phyloP scores from a whole-genome alignment of 139 green algal species.

The Picochlorum sp. region DNA sequence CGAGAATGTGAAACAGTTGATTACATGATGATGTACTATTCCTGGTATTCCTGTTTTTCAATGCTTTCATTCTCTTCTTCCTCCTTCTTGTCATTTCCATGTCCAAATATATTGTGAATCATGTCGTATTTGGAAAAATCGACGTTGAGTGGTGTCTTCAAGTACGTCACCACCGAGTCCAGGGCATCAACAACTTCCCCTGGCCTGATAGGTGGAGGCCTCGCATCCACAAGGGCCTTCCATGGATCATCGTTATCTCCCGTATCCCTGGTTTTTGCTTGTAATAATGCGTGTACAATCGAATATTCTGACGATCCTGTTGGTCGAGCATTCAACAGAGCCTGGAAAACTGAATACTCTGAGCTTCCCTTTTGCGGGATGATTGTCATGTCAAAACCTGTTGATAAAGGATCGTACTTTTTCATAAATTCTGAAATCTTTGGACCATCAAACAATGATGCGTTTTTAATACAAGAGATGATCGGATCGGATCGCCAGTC shows the following conservation, averaged over 20 bases:
- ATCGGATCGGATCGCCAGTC: neutral
- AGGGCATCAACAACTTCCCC: neutral
- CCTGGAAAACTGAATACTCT: too few species aligned
- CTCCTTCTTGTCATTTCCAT: neutral
- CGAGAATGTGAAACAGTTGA: too few species aligned
- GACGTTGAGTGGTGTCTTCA: too few species aligned
- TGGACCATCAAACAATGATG: neutral
- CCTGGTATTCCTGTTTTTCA: neutral
- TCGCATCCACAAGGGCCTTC: neutral
- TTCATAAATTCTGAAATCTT: neutral
- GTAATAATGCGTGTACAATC: neutral
- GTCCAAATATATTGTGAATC: constrained; percentile 4
- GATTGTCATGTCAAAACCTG: too few species aligned
- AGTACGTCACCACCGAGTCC: too few species aligned
- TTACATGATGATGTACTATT: too few species aligned
- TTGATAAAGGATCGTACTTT: neutral
- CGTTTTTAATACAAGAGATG: neutral
- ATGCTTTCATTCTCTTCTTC: neutral
- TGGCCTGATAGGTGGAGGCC: neutral
- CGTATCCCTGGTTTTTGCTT: neutral
- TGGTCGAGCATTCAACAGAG: too few species aligned
- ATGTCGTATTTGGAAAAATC: constrained; percentile 6
- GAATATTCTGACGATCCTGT: neutral
- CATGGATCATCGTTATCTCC: neutral
- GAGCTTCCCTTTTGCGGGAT: too few species aligned